phyloP scores from a whole-genome alignment of 768 basidiomycete species.

The Lactifluus subvellereus region DNA sequence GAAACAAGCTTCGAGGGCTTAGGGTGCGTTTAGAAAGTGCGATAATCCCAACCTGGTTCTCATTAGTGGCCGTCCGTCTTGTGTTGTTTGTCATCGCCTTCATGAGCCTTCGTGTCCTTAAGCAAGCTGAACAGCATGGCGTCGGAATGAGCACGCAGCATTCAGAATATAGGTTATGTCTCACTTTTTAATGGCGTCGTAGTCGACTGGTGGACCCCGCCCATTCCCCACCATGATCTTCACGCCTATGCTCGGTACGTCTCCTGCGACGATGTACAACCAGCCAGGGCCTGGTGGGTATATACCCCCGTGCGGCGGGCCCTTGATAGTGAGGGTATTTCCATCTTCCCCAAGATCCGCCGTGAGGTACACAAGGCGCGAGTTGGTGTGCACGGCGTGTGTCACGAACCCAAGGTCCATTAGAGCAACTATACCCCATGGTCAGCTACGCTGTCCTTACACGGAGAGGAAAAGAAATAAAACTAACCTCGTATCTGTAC shows the following conservation, averaged over 20 bases:
- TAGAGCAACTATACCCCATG: slow-evolving; percentile 45
- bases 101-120: slow-evolving; percentile 32
- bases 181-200: slow-evolving; percentile 53
- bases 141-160: neutral
- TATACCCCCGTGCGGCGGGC: slow-evolving; percentile 56
- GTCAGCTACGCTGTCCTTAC: neutral
- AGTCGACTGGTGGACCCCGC: slow-evolving; percentile 50
- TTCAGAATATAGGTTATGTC: slow-evolving; percentile 22
- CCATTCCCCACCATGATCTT: slow-evolving; percentile 70
- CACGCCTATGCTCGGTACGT: slow-evolving; percentile 56
- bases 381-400: slow-evolving; percentile 70
- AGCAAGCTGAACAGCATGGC: slow-evolving; percentile 39
- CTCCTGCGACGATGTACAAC: slow-evolving; percentile 61
- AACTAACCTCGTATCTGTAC: slow-evolving; percentile 47
- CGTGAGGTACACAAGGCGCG: slow-evolving; percentile 64
- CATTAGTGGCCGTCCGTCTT: slow-evolving; percentile 17
- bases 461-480: neutral
- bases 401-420: slow-evolving; percentile 85
- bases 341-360: slow-evolving; percentile 40
- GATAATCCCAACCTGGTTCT: neutral
- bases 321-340: slow-evolving; percentile 48
- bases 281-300: slow-evolving; percentile 83
- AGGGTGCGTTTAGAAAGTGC: neutral
- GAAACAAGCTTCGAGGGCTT: neutral
- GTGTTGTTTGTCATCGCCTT: neutral